Conservation (phyloP, 1,284 basidiomycete species). For the Puccinia coronata region DNA sequence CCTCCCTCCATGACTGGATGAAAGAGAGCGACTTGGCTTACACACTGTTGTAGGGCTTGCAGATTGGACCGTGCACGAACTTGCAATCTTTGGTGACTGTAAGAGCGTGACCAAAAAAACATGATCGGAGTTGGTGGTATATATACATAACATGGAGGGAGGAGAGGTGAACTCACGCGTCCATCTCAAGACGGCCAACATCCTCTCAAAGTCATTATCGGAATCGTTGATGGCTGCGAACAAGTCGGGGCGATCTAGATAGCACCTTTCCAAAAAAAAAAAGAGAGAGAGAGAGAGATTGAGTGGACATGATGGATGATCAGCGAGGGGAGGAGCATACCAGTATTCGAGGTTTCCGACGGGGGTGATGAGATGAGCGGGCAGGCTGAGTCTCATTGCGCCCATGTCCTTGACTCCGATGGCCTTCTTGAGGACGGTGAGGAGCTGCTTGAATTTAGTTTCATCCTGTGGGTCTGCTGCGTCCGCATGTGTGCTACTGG, state of each 20-base stretch:
- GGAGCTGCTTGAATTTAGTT: slow-evolving; percentile 43
- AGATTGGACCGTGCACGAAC: slow-evolving; percentile 64
- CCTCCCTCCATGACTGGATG: slow-evolving; percentile 19
- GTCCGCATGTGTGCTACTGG: neutral
- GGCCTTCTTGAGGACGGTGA: slow-evolving; percentile 35
- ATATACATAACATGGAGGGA: neutral
- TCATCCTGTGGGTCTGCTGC: slow-evolving; percentile 24
- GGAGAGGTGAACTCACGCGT: slow-evolving; percentile 18
- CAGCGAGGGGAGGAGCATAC: too few relatives aligned
- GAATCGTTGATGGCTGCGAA: slow-evolving; percentile 41
- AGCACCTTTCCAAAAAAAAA: too few relatives aligned
- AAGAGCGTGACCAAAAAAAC: slow-evolving; percentile 20
- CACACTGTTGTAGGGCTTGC: slow-evolving; percentile 56
- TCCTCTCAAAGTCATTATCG: slow-evolving; percentile 40
- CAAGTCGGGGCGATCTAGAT: slow-evolving; percentile 46
- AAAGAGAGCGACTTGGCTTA: slow-evolving; percentile 60
- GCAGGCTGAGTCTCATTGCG: slow-evolving; percentile 32
- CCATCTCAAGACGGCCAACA: slow-evolving; percentile 46
- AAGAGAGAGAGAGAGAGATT: too few relatives aligned
- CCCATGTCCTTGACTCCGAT: slow-evolving; percentile 47
- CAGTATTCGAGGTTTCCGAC: slow-evolving; percentile 46
- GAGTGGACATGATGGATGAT: too few relatives aligned
- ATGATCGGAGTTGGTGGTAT: neutral
- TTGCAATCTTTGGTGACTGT: slow-evolving; percentile 86
- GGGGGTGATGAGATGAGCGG: slow-evolving; percentile 41